These are phyloP conservation scores for Wickerhamiella dianesei DNA, from an alignment of 805 yeast species.

Conservation along the genomic window DNA sequence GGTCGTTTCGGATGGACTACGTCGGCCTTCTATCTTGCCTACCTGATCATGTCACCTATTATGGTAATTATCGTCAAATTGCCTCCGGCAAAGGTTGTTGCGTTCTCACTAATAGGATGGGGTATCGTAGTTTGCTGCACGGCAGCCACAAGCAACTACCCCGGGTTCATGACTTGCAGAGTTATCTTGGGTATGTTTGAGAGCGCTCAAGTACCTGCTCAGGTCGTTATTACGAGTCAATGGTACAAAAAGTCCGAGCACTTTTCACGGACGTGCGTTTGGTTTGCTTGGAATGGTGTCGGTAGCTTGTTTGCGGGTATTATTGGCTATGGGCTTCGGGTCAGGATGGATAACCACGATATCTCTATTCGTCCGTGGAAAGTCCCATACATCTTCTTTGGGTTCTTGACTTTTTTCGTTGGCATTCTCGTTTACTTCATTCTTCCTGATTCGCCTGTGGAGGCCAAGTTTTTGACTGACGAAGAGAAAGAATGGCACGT, in stretches of 20 bases:
- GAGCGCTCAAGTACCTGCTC: slow-evolving; percentile 32
- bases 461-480: slow-evolving; percentile 35
- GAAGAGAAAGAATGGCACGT: slow-evolving; percentile 37
- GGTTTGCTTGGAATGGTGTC: slow-evolving; percentile 25
- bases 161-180: slow-evolving; percentile 36
- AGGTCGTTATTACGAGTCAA: slow-evolving; percentile 40
- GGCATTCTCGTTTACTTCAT: slow-evolving; percentile 17
- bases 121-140: slow-evolving; percentile 38
- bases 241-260: slow-evolving; percentile 38
- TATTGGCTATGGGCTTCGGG: slow-evolving; percentile 17
- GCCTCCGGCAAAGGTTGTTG: slow-evolving; percentile 40
- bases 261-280: slow-evolving; percentile 36
- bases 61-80: slow-evolving; percentile 36
- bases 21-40: slow-evolving; percentile 45
- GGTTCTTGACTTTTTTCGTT: slow-evolving; percentile 37
- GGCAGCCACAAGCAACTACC: slow-evolving; percentile 36
- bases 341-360: neutral
- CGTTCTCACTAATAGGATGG: slow-evolving; percentile 44
- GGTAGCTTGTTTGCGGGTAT: slow-evolving; percentile 17
- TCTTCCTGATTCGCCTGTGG: slow-evolving; percentile 41
- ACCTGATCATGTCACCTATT: slow-evolving; percentile 40
- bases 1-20: neutral
- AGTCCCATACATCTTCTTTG: slow-evolving; percentile 42
- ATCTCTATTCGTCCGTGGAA: slow-evolving; percentile 32
- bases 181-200: slow-evolving; percentile 40